Evolutionary conservation across 1,284 basidiomycete genomes (phyloP).

Genomic region (Cutaneotrichosporon mucoides): DNA sequence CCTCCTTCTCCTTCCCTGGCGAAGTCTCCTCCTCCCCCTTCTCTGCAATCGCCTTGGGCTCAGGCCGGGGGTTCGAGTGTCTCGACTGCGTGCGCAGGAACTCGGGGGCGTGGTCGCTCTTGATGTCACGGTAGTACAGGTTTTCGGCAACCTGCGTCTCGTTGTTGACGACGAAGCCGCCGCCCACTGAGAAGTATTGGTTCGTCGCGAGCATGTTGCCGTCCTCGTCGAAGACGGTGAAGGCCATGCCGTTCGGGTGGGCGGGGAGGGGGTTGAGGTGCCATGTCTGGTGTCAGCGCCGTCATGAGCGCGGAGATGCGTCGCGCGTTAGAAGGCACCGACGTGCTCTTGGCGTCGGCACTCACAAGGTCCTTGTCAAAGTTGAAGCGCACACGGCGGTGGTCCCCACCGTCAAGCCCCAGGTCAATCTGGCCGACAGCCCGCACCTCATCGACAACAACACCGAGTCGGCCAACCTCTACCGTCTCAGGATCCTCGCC

Average conservation of each 20-base stretch:
- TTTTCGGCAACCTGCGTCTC: conserved; percentile 74
- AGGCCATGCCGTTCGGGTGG: conserved; percentile 82
- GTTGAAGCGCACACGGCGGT: conserved; percentile 72
- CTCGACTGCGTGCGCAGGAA: conserved; percentile 64
- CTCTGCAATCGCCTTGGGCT: conserved; percentile 3
- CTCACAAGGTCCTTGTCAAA: conserved; percentile 87
- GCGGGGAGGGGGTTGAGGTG: conserved; percentile 39
- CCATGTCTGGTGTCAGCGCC: conserved; percentile 24
- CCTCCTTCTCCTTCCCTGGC: neutral
- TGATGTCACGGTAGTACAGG: conserved; percentile 92
- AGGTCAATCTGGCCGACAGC: conserved; percentile 30
- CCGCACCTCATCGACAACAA: conserved; percentile 30
- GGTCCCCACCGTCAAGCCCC: conserved; percentile 65
- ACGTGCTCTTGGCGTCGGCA: too few species aligned
- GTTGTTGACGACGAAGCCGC: conserved; percentile 67
- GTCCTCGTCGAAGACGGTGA: conserved; percentile 73
- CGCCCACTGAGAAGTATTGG: conserved; percentile 84
- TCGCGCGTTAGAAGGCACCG: too few species aligned
- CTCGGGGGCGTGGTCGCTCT: conserved; percentile 70
- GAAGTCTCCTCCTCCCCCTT: neutral
- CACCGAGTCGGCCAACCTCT: conserved; percentile 33
- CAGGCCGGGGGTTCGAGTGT: neutral
- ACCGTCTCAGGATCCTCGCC: conserved; percentile 53
- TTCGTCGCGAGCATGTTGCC: conserved; percentile 90
- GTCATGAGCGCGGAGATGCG: too few species aligned